These are phyloP conservation scores for Lignosus rhinocerotis DNA, from an alignment of 1,284 basidiomycete species.

Conservation along the genomic window DNA sequence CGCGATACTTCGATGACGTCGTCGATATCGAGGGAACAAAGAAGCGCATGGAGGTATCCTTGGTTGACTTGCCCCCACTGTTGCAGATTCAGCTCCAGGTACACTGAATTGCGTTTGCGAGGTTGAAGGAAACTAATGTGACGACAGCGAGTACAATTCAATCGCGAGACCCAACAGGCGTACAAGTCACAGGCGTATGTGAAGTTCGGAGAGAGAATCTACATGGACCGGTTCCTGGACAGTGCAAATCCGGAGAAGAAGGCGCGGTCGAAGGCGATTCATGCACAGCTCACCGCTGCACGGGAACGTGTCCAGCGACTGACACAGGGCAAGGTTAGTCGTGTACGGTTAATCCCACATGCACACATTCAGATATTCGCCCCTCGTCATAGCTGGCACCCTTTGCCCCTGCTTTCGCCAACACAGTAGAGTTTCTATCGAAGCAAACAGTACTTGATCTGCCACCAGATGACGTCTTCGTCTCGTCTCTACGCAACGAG, in stretches of 20 bases:
- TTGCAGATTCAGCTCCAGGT: constrained; percentile 96
- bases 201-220: constrained; percentile 84
- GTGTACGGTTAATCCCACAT: background rate
- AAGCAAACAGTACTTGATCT: constrained; percentile 43
- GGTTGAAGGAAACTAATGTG: background rate
- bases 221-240: constrained; percentile 92
- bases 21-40: constrained; percentile 89
- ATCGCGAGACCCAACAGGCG: constrained; percentile 83
- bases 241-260: constrained; percentile 72
- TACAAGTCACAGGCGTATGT: constrained; percentile 97
- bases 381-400: constrained; percentile 50
- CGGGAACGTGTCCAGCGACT: constrained; percentile 69
- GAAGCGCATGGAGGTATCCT: constrained; percentile 84
- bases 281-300: constrained; percentile 60
- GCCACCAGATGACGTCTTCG: constrained; percentile 55
- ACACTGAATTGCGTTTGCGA: constrained; percentile 20
- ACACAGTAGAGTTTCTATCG: constrained; percentile 56
- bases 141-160: constrained; percentile 91
- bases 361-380: background rate
- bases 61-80: constrained; percentile 87
- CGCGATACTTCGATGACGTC: constrained; percentile 88
- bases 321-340: constrained; percentile 65
- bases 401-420: constrained; percentile 52
- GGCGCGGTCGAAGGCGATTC: constrained; percentile 66
- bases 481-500: constrained; percentile 53